Percentiles rank a stretch among this genome's conserved stretches.
These are phyloP conservation scores for Sporothrix sp. DNA, from an alignment of 2,329 filamentous ascomycete species.

Conservation along the genomic window DNA sequence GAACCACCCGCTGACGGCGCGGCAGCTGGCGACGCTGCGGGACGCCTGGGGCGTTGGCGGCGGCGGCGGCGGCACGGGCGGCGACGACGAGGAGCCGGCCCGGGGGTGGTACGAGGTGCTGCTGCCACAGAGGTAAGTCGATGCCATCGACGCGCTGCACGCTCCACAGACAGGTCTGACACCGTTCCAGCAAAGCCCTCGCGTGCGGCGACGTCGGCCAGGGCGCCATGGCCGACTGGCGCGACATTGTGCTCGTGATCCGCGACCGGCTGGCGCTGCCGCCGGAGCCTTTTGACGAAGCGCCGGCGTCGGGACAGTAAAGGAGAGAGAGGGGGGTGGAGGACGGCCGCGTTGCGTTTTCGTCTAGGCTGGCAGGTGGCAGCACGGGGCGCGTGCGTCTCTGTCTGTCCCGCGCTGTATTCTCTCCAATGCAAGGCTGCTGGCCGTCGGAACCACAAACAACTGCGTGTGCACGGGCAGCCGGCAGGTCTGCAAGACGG, in stretches of 20 bases:
- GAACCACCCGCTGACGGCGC: slow-evolving; percentile 68
- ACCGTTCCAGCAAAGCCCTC: slow-evolving; percentile 46
- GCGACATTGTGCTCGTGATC: slow-evolving; percentile 57
- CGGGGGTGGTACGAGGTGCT: slow-evolving; percentile 59
- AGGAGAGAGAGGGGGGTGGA: background rate
- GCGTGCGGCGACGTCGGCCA: slow-evolving; percentile 78
- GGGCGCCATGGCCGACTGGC: slow-evolving; percentile 78
- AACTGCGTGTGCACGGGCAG: no score
- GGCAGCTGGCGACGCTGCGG: slow-evolving; percentile 59
- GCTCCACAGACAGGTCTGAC: no score
- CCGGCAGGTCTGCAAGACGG: no score
- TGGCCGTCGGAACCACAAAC: no score
- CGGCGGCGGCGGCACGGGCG: slow-evolving; percentile 20
- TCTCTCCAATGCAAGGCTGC: no score
- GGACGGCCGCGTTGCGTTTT: no score
- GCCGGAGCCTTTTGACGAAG: background rate
- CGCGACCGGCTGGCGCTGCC: slow-evolving; percentile 39
- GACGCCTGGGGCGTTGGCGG: slow-evolving; percentile 58
- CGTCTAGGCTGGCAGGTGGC: background rate
- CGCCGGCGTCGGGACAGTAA: background rate
- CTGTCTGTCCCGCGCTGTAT: background rate
- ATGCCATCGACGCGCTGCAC: no score
- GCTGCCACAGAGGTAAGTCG: slow-evolving; percentile 46
- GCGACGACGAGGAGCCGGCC: background rate
- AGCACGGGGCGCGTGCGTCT: background rate